Evolutionary conservation across 2,329 filamentous ascomycete species (phyloP), one percentile per base, ranked within the genome.

Genomic region (Aspergillus fructus): DNA sequence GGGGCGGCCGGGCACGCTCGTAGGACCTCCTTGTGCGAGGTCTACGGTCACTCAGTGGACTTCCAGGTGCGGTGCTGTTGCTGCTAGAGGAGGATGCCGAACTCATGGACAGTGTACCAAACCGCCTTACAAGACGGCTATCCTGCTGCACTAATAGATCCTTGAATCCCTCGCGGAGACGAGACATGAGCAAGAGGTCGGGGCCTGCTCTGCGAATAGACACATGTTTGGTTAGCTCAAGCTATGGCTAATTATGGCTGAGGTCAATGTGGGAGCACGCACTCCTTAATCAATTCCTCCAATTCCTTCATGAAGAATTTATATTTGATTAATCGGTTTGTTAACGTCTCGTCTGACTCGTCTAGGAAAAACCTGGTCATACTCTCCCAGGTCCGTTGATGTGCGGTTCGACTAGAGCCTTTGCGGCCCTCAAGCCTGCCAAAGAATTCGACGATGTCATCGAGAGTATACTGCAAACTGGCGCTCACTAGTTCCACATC

Each of bases 371-470:
- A 75, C 12, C 71, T 65, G 58, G 75, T 72, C 34, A 85, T 69
- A 46, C 80, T 76, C 39, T 76, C 69, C 83, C 83, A 87, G 27
- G 80, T 78, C 27, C 75, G 71, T 55, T 76, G 73, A 63, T 82
- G 82, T 30, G 74, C 66, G 41, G 74, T 70, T 43, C 65, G 67
- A 64, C 58, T 70, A 19, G 59, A 39, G 41, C 53, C 43, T 62
- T 55, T 41, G 41, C 63, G 59, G 49, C 49, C 69, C 64, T 71
- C 77, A 67, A 77, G 61, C 33, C 69, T 67, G 41, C 73, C 77
- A 49, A 83, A 76, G 63, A 79, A 76, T 8, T 73, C 70, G 56
- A 78, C 74, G 37, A 84, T 74, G 63, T 82, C 79, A 43, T 80
- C 74, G 17, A 84, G 72, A 1, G 83, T 85, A 62, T 77, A 76